Base-by-base conservation (phyloP, 805 yeast genomes). In the Suhomyces pyralidae region DNA sequence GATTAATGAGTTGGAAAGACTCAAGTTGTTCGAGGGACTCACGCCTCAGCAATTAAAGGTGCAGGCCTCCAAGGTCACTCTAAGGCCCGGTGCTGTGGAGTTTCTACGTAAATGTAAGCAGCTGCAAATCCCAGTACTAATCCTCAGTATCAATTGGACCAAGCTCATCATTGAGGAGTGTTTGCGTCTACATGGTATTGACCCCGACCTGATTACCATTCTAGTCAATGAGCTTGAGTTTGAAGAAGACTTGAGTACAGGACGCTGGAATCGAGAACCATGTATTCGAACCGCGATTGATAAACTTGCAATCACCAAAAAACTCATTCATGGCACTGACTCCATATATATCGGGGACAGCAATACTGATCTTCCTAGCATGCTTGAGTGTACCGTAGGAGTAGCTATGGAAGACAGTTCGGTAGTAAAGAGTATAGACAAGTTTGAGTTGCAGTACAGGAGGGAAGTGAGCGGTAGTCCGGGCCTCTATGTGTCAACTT, bases 131-230 rank as follows among this genome's bases (percentile, higher is more conserved):
- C 80, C 81, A 0, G 64, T 80, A 1, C 64, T 68, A 7, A 69
- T 85, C 1, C 58, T 84, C 30, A 84, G 88, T 58, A 81, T 84
- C 46, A 84, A 84, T 62, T 85, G 90, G 90, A 79, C 86, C 7
- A 70, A 75, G 1, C 19, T 68, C 10, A 67, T 83, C 17, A 83
- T 85, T 45, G 61, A 64, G 26, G 67, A 68, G 45, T 66, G 70
- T 3, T 58, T 73, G 17, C 15, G 45, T 2, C 38, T 20, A 1
- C 59, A 65, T 34, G 69, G 69, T 0, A 40, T 68, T 26, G 54
- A 53, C 57, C 62, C 30, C 40, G 58, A 49, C 6, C 55, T 76
- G 5, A 52, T 56, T 7, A 32, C 40, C 9, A 70, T 83, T 2
- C 52, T 76, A 5, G 77, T 81, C 8, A 84, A 85, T 61, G 88